phyloP scores from a whole-genome alignment of 331 rosid genomes.

The Prunus yedoensis region DNA sequence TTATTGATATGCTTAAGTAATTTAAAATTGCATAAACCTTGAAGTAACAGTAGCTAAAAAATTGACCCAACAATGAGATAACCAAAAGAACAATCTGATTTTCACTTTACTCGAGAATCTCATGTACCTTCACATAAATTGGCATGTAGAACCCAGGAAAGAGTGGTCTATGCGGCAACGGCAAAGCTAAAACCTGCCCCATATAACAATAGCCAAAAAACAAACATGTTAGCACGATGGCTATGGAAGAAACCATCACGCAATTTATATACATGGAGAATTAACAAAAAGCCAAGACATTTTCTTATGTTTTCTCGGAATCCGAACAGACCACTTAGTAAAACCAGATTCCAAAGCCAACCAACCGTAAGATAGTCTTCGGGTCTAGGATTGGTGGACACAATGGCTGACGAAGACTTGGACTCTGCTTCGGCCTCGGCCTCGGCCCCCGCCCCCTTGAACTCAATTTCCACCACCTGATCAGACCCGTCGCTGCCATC shows the following conservation, averaged over 20 bases:
- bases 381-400: constrained; percentile 75
- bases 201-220: constrained; percentile 2
- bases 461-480: constrained; percentile 49
- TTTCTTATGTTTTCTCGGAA: background rate
- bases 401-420: constrained; percentile 66
- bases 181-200: constrained; percentile 91
- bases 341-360: constrained; percentile 5
- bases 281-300: background rate
- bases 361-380: constrained; percentile 87
- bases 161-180: constrained; percentile 88
- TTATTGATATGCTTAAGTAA: background rate
- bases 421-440: constrained; percentile 39
- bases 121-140: constrained; percentile 79
- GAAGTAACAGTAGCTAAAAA: background rate
- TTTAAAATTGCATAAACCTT: background rate
- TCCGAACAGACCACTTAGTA: background rate
- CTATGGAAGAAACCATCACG: background rate
- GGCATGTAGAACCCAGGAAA: constrained; percentile 99
- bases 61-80: background rate
- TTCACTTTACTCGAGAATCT: constrained; percentile 18
- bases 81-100: constrained; percentile 5
- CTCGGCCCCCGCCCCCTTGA: constrained; percentile 43
- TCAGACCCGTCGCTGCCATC: constrained; percentile 59
- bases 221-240: background rate
- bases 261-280: background rate